Conservation (phyloP, 2,329 filamentous ascomycete species). For the Beauveria australis region DNA sequence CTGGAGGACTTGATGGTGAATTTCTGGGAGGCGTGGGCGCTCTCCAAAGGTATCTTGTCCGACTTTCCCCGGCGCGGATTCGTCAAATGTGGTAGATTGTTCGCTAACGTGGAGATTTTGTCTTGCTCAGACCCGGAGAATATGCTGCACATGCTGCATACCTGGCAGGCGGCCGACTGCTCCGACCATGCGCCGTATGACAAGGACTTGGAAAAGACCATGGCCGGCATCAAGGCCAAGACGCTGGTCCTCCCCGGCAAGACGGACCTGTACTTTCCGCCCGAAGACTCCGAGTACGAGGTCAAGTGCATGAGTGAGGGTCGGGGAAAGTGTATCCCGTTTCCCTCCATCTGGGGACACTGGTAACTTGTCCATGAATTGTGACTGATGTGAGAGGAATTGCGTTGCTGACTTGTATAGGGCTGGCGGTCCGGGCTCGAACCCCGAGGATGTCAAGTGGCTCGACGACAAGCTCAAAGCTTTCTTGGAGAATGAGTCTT, state of each 20-base stretch:
- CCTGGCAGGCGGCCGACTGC: conserved; percentile 69
- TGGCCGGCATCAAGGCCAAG: conserved; percentile 64
- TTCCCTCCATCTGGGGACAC: conserved; percentile 36
- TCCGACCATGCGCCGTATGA: conserved; percentile 62
- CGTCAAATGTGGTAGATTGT: too few species aligned
- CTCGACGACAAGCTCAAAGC: conserved; percentile 52
- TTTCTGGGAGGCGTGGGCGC: conserved; percentile 71
- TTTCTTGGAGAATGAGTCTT: conserved; percentile 27
- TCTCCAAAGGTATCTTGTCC: conserved; percentile 40
- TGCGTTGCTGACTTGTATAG: conserved; percentile 19
- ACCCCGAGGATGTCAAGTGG: conserved; percentile 63
- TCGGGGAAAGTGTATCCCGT: conserved; percentile 26
- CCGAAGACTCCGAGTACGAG: conserved; percentile 70
- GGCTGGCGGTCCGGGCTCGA: conserved; percentile 64
- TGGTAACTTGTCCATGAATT: conserved; percentile 18
- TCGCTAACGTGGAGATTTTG: too few species aligned
- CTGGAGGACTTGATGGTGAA: conserved; percentile 66
- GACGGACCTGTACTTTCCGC: conserved; percentile 75
- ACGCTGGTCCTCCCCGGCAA: conserved; percentile 62
- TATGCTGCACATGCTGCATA: conserved; percentile 64
- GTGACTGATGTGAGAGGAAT: neutral
- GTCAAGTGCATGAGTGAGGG: conserved; percentile 39
- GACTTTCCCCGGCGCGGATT: too few species aligned
- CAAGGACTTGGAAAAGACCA: conserved; percentile 54
- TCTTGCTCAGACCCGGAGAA: conserved; percentile 57